Percentiles rank a stretch among this genome's conserved stretches.
These are phyloP conservation scores for Micractinium conductrix DNA, from an alignment of 139 green algal species.

Conservation along the genomic window DNA sequence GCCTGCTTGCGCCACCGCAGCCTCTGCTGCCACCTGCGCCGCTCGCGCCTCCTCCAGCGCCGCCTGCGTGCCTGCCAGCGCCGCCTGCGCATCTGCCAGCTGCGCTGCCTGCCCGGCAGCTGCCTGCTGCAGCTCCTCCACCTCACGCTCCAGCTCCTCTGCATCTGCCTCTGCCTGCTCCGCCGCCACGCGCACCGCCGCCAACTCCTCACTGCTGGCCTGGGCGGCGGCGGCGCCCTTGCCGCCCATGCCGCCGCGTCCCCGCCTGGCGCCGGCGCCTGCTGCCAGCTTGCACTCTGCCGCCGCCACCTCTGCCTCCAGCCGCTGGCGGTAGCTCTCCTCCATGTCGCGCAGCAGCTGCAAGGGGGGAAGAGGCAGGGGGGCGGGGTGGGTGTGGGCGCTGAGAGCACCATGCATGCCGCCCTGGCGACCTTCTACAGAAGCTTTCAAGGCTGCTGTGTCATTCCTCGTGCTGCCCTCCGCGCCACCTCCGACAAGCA, in stretches of 20 bases:
- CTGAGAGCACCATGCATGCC: not conserved
- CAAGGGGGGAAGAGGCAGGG: not conserved
- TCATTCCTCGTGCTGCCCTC: not conserved
- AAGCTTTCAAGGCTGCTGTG: too few species aligned
- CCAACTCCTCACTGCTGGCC: not conserved
- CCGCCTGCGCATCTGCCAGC: too few species aligned
- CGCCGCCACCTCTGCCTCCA: conserved; percentile 39
- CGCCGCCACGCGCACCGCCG: not conserved
- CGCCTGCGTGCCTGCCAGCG: too few species aligned
- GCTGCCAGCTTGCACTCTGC: conserved; percentile 1
- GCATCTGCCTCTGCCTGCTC: not conserved
- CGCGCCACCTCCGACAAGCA: not conserved
- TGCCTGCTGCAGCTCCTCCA: not conserved
- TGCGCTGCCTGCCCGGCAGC: too few species aligned
- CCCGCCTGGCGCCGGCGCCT: not conserved
- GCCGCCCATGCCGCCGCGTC: not conserved
- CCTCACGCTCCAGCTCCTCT: not conserved
- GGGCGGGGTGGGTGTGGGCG: not conserved
- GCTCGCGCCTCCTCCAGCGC: too few species aligned
- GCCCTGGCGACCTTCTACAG: not conserved
- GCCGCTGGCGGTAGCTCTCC: conserved; percentile 51
- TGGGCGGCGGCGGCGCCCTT: not conserved
- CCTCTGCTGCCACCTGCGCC: too few species aligned
- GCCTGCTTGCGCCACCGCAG: too few species aligned
- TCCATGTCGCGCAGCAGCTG: conserved; percentile 68